A percentile compares a stretch with the other conserved stretches of the same genome.
phyloP scores from a whole-genome alignment of 208 protist species.

The Trypanosoma conorhini region DNA sequence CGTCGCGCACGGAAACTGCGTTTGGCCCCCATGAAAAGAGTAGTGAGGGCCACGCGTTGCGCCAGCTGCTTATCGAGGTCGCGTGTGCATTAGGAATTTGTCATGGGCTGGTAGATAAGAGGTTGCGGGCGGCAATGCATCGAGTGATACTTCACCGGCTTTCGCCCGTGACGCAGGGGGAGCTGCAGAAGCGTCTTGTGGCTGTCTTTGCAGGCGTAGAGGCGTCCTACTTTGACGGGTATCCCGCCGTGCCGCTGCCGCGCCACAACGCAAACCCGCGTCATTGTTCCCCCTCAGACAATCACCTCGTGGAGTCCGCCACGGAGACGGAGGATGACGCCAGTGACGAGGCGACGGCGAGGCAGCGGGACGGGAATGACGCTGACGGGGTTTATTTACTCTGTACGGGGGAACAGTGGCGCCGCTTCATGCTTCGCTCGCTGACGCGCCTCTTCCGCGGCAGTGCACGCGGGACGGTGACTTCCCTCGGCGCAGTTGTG shows the following conservation, averaged over 20 bases:
- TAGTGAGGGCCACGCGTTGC: not conserved
- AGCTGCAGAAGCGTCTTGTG: conserved; percentile 21
- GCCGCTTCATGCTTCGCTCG: conserved; percentile 34
- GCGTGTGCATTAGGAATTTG: conserved; percentile 20
- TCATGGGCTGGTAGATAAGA: conserved; percentile 14
- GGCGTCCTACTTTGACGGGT: conserved; percentile 36
- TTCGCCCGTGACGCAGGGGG: conserved; percentile 31
- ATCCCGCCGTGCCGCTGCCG: conserved; percentile 24
- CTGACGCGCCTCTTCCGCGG: conserved; percentile 32
- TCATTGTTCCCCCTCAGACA: not conserved
- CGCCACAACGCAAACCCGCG: not conserved
- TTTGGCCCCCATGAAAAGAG: not conserved
- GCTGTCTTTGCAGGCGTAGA: conserved; percentile 19
- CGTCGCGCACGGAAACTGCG: not conserved
- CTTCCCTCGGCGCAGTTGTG: not conserved
- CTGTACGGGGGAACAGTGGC: conserved; percentile 35
- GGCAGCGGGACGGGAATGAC: conserved; percentile 2
- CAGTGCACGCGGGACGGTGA: conserved; percentile 7
- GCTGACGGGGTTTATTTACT: conserved; percentile 8
- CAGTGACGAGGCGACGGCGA: conserved; percentile 7
- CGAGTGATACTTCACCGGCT: conserved; percentile 28
- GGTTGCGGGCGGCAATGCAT: conserved; percentile 33
- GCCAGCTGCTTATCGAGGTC: conserved; percentile 14
- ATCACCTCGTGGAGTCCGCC: not conserved
- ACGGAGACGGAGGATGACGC: conserved; percentile 10